A percentile compares a stretch with the other conserved stretches of the same genome.
phyloP scores from a whole-genome alignment of 345 rosid genomes.

The Citrus australasica region DNA sequence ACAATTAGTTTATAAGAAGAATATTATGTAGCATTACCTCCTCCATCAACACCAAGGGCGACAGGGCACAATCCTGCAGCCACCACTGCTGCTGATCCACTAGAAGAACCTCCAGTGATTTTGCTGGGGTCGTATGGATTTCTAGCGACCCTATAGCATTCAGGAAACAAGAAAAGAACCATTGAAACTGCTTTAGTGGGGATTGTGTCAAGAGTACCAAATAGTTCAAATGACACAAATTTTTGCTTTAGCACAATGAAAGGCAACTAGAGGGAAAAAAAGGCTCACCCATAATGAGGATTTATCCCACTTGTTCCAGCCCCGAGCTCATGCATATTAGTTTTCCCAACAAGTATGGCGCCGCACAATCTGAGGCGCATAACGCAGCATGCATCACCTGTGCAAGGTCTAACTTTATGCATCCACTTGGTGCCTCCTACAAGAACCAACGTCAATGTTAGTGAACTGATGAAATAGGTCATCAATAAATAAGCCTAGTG shows the following conservation, averaged over 20 bases:
- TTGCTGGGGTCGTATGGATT: conserved; percentile 51
- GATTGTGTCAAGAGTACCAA: not conserved
- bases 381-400: conserved; percentile 56
- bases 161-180: not conserved
- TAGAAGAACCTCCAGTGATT: conserved; percentile 68
- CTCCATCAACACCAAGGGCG: conserved; percentile 83
- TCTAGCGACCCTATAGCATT: conserved; percentile 40
- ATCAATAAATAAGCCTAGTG: not conserved
- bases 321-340: conserved; percentile 85
- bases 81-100: conserved; percentile 81
- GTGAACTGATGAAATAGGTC: not conserved
- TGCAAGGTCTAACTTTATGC: conserved; percentile 50
- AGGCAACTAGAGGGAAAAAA: not conserved
- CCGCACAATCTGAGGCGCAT: conserved; percentile 60
- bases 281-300: conserved; percentile 65
- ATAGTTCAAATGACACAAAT: not conserved
- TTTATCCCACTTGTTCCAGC: conserved; percentile 79
- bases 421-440: conserved; percentile 79
- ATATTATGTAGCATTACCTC: conserved; percentile 40
- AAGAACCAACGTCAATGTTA: not conserved
- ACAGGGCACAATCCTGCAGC: conserved; percentile 72
- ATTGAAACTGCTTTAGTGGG: not conserved
- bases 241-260: not conserved
- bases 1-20: not conserved
- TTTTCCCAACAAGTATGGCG: conserved; percentile 63